Evolutionary conservation across 805 yeast species (phyloP).

Genomic region (Teunomyces kruisii): DNA sequence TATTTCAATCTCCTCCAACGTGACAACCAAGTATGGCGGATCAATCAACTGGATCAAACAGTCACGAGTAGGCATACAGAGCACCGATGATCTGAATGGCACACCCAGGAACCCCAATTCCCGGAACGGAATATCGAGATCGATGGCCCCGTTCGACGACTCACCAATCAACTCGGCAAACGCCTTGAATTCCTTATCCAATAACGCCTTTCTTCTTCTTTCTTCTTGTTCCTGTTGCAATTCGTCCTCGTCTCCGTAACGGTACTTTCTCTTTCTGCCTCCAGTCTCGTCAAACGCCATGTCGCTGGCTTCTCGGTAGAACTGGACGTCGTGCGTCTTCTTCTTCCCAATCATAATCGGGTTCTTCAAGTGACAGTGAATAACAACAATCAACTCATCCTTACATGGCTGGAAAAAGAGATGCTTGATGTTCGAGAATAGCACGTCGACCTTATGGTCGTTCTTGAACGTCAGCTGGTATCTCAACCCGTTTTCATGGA

Average conservation of each 20-base stretch:
- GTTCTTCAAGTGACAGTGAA: slow-evolving; percentile 87
- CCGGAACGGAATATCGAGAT: slow-evolving; percentile 91
- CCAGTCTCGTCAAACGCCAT: slow-evolving; percentile 97
- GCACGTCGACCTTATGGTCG: slow-evolving; percentile 84
- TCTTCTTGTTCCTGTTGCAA: slow-evolving; percentile 98
- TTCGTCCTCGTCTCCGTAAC: slow-evolving; percentile 98
- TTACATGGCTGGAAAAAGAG: slow-evolving; percentile 94
- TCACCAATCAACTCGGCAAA: slow-evolving; percentile 92
- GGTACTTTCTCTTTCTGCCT: slow-evolving; percentile 78
- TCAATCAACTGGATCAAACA: slow-evolving; percentile 92
- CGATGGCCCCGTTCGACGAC: slow-evolving; percentile 77
- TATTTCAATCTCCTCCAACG: slow-evolving; percentile 87
- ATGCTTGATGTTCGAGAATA: slow-evolving; percentile 89
- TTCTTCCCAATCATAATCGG: slow-evolving; percentile 96
- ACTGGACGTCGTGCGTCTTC: slow-evolving; percentile 93
- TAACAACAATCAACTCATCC: slow-evolving; percentile 87
- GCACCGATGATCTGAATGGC: slow-evolving; percentile 90
- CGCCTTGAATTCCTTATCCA: slow-evolving; percentile 87
- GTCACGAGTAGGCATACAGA: slow-evolving; percentile 95
- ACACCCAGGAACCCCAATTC: slow-evolving; percentile 98
- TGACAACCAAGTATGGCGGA: slow-evolving; percentile 91
- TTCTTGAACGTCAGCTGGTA: slow-evolving; percentile 83
- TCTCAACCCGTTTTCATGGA: slow-evolving; percentile 94
- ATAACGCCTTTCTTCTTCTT: slow-evolving; percentile 82
- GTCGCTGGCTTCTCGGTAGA: slow-evolving; percentile 95